Evolutionary conservation across 129 eudicot genomes (phyloP).

Genomic region (Calendula officinalis): DNA sequence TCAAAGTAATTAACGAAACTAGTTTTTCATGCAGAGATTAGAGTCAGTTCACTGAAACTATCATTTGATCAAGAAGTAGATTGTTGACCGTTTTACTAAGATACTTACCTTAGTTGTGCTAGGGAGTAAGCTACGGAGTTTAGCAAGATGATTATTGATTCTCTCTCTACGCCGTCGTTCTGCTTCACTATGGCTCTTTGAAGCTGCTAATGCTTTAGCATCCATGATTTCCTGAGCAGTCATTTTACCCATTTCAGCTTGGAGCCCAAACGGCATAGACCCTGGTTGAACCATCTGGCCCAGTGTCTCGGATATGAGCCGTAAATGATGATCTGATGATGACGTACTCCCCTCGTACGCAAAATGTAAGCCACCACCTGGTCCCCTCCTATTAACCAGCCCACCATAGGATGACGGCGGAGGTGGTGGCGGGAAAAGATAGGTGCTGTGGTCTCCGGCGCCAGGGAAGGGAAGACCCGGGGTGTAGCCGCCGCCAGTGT

Average conservation of each 20-base stretch:
- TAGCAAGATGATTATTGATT: conserved; percentile 87
- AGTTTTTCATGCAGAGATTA: conserved; percentile 3
- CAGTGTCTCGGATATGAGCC: conserved; percentile 59
- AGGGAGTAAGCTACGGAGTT: conserved; percentile 80
- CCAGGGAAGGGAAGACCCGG: conserved; percentile 35
- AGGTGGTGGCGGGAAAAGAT: conserved; percentile 53
- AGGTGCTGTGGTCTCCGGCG: conserved; percentile 51
- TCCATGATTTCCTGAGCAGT: conserved; percentile 96
- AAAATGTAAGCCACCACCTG: conserved; percentile 48
- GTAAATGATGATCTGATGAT: conserved; percentile 43
- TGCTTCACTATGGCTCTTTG: conserved; percentile 94
- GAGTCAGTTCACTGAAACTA: not conserved
- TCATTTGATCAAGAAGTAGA: not conserved
- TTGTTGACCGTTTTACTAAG: not conserved
- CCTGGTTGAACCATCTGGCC: conserved; percentile 75
- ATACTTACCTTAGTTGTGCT: conserved; percentile 82
- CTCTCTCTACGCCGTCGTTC: conserved; percentile 87
- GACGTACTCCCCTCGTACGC: conserved; percentile 57
- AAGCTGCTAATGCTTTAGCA: conserved; percentile 97
- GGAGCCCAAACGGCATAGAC: conserved; percentile 73
- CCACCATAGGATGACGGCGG: conserved; percentile 39
- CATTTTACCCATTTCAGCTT: conserved; percentile 78
- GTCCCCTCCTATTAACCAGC: conserved; percentile 50
- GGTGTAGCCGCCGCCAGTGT: conserved; percentile 31
- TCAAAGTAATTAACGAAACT: not conserved